Evolutionary conservation across 257 asterid species (phyloP).

Genomic region (Solanum chiquidenum): DNA sequence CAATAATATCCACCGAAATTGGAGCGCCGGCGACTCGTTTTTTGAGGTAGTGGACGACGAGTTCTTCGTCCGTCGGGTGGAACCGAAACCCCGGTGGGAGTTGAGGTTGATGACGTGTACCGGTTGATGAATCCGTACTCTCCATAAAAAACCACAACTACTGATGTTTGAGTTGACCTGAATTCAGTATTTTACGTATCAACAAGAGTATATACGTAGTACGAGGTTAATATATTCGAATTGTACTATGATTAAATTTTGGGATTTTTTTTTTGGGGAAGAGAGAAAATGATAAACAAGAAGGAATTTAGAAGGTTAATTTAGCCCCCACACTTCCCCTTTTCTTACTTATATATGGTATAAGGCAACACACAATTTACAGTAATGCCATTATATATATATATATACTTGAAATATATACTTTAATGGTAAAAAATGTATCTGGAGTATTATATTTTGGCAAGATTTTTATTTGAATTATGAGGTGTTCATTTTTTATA

Average conservation of each 20-base stretch:
- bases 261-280: not conserved
- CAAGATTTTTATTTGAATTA: no score
- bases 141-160: conserved; percentile 17
- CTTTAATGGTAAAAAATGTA: not conserved
- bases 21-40: conserved; percentile 40
- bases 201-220: not conserved
- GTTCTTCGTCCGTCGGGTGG: conserved; percentile 67
- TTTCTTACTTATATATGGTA: conserved; percentile 26
- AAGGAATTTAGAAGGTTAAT: conserved; percentile 1
- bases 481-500: not conserved
- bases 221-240: not conserved
- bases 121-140: conserved; percentile 40
- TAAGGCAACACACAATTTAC: conserved; percentile 1
- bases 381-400: not conserved
- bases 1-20: conserved; percentile 46
- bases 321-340: conserved; percentile 1
- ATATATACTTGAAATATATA: no score
- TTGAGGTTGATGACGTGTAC: conserved; percentile 34
- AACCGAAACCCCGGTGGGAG: conserved; percentile 60
- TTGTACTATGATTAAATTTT: not conserved
- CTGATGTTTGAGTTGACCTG: not conserved
- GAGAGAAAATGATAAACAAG: not conserved
- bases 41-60: conserved; percentile 53
- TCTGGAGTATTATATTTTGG: not conserved
- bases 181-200: not conserved